Evolutionary conservation across 1,284 basidiomycete genomes (phyloP).

Genomic region (Apiotrichum montevideense): DNA sequence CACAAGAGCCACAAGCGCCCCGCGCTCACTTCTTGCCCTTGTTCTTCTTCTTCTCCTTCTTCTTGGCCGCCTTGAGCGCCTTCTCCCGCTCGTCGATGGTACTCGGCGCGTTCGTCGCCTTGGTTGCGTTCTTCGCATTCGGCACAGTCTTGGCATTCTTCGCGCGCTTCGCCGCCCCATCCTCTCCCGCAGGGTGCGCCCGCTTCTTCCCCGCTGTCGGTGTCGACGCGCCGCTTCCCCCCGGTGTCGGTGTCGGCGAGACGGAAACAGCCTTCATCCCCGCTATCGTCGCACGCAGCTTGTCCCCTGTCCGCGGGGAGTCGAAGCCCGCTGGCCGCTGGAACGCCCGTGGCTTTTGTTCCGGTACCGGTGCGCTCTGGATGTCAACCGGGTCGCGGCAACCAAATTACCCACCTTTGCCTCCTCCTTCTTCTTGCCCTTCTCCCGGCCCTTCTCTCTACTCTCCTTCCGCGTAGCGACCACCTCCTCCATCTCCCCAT

Average conservation of each 20-base stretch:
- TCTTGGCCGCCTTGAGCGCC: constrained; percentile 21
- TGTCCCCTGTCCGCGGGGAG: background rate
- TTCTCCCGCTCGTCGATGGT: constrained; percentile 18
- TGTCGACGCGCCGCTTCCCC: background rate
- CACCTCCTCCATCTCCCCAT: constrained; percentile 1
- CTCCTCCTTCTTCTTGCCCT: background rate
- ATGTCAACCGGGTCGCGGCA: background rate
- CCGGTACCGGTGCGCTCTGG: background rate
- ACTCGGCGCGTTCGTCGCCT: background rate
- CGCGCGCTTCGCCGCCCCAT: background rate
- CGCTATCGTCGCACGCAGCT: constrained; percentile 4
- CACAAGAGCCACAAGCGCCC: too few relatives aligned
- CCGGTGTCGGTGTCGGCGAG: background rate
- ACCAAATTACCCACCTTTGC: background rate
- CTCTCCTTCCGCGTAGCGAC: background rate
- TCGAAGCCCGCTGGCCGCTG: constrained; percentile 7
- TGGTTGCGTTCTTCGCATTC: background rate
- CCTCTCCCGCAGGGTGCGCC: background rate
- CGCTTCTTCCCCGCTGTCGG: constrained; percentile 7
- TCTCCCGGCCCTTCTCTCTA: constrained; percentile 5
- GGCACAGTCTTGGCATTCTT: background rate
- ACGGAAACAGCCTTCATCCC: constrained; percentile 5
- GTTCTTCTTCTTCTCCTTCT: constrained; percentile 23
- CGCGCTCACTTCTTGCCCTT: background rate
- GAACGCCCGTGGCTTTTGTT: background rate